Evolutionary conservation across 1,284 basidiomycete genomes (phyloP), one percentile per base, ranked within the genome.

Genomic region (Spongiforma sp.): DNA sequence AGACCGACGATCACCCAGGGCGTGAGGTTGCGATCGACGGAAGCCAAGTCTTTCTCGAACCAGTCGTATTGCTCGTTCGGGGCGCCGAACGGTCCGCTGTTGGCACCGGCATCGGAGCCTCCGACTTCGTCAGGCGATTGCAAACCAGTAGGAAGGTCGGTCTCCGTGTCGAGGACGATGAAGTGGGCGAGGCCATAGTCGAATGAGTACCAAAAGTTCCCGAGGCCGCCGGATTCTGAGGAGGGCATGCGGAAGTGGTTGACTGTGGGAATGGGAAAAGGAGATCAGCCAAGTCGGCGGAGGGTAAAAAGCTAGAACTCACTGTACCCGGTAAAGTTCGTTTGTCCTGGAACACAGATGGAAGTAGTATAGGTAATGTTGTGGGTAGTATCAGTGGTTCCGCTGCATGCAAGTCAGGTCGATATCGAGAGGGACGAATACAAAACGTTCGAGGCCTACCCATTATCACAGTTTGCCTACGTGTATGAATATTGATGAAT

Each of bases 191-290:
- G 71, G 36, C 73, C 72, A n/a, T 76, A 71, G 59, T 74, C 66
- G 21, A 74, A 74, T 10, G 73, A 74, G 61, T 74, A 76, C 73
- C 73, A 76, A 28, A 76, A 75, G 43, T 74, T 75, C n/a, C 73
- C 59, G 28, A 71, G 39, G 5, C 72, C 67, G 4, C 71, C 71
- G 2, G 73, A 75, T 57, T 71, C 74, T 0, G 65, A 60, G 5
- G 74, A 73, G 14, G 74, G 74, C 72, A 76, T 74, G 21, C 60
- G 60, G 57, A 70, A 76, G 53, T 75, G 73, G 37, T 71, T 73
- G 30, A 72, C 73, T 76, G 37, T 32, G 21, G 1, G 5, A 24
- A 36, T 12, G 3, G 15, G 54, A 32, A 48, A 56, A n/a, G n/a
- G 50, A 24, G 41, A 54, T n/a, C n/a, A n/a, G n/a, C n/a, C 14